phyloP scores from a whole-genome alignment of 306 rosid genomes.

The Sphenostylis stenocarpa region DNA sequence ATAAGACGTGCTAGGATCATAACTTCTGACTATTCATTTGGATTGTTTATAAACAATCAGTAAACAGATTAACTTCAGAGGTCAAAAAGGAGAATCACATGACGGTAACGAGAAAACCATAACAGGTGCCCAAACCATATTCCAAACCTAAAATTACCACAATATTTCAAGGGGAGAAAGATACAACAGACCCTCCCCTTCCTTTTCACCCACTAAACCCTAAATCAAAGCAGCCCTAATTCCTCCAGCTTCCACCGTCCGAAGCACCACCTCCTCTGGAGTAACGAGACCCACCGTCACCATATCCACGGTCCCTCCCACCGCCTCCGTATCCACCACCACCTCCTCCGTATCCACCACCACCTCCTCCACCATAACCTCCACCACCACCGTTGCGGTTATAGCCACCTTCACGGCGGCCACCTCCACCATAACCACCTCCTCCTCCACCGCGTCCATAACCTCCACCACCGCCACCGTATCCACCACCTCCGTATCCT shows the following conservation, averaged over 20 bases:
- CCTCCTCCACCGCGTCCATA: conserved; percentile 39
- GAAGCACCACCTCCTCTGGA: conserved; percentile 59
- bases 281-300: conserved; percentile 47
- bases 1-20: not conserved
- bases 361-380: conserved; percentile 36
- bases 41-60: conserved; percentile 17
- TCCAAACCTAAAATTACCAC: not conserved
- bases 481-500: too few relatives aligned
- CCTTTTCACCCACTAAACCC: not conserved
- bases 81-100: conserved; percentile 44
- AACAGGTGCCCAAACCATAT: not conserved
- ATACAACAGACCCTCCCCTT: not conserved
- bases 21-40: conserved; percentile 22
- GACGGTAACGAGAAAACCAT: not conserved
- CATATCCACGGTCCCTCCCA: conserved; percentile 43
- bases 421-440: conserved; percentile 46
- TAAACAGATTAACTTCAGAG: conserved; percentile 35
- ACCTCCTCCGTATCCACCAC: conserved; percentile 20
- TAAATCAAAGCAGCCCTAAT: not conserved
- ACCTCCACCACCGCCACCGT: conserved; percentile 62
- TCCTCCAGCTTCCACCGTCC: conserved; percentile 76
- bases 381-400: conserved; percentile 36
- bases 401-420: conserved; percentile 25
- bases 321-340: conserved; percentile 31
- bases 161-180: not conserved